Evolutionary conservation across 2,329 filamentous ascomycete species (phyloP).

Genomic region (Davidsoniella neocaledoniae): DNA sequence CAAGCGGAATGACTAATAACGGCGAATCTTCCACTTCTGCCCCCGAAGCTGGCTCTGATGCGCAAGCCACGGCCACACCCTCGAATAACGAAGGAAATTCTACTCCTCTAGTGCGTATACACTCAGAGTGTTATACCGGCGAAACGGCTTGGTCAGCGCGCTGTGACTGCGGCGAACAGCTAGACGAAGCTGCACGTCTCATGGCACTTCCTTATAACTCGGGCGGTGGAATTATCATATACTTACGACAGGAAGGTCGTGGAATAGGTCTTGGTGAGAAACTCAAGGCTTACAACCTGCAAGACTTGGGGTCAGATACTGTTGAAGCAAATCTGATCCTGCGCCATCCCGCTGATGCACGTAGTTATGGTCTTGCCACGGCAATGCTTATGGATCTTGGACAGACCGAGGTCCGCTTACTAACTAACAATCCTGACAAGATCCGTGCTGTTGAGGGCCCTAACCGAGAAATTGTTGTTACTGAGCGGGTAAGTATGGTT

Average conservation of each 20-base stretch:
- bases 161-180: conserved; percentile 93
- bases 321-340: conserved; percentile 89
- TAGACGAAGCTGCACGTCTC: conserved; percentile 85
- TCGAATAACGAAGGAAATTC: background rate
- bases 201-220: conserved; percentile 57
- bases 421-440: conserved; percentile 98
- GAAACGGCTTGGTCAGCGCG: conserved; percentile 97
- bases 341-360: conserved; percentile 81
- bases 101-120: conserved; percentile 71
- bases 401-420: conserved; percentile 56
- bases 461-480: conserved; percentile 71
- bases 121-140: conserved; percentile 96
- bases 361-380: conserved; percentile 91
- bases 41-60: background rate
- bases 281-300: conserved; percentile 93
- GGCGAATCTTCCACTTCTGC: background rate
- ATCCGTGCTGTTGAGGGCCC: conserved; percentile 87
- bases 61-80: conserved; percentile 11
- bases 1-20: conserved; percentile 42
- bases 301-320: conserved; percentile 92
- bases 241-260: conserved; percentile 86
- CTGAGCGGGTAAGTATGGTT: conserved; percentile 86
- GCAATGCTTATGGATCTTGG: conserved; percentile 84
- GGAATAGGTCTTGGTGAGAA: conserved; percentile 93
- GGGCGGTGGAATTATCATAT: conserved; percentile 79